Evolutionary conservation across 306 rosid genomes (phyloP), one percentile per base, ranked within the genome.

Genomic region (Trichosanthes cucumerina): DNA sequence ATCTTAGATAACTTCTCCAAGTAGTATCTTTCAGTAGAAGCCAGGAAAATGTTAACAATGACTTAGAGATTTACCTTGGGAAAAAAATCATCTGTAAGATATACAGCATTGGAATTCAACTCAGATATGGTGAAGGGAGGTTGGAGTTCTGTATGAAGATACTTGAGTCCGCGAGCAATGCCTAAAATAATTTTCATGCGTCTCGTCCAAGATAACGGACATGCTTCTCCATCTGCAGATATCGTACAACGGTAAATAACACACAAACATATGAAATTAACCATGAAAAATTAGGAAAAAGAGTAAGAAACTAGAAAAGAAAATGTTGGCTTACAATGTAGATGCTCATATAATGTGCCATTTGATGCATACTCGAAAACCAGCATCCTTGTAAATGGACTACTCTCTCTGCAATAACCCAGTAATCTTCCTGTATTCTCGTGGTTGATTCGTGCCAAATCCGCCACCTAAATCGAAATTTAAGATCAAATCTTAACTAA

Each of bases 51-150:
- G 39, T 2, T 19, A 69, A 41, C 19, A 41, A 21, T 24, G 74
- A 39, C 31, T 21, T 34, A 6, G 21, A 47, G 18, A 66, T 31
- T 31, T 75, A 91, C 99, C 99, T 90, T 91, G 13, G 99, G 99
- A 46, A 89, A 88, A 83, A 96, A 96, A 83, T 96, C 98, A 36
- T 96, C 99, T 18, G 96, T 93, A 57, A 96, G 99, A 86, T 96
- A 96, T 70, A 96, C 90, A 52, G 99, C 92, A 86, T 87, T 90
- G 68, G 99, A 96, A 84, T 86, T 96, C 80, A 96, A 82, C 93
- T 88, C 96, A n/a, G 93, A 92, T 80, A 96, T 91, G 66, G 99
- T 88, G 85, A 95, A 91, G 72, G 99, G 96, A 68, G 99, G 99
- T 78, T 92, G 96, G 79, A 91, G 82, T 85, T 96, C 96, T 31